phyloP scores from a whole-genome alignment of 176 grass and related monocot species.

The Carex pumila region DNA sequence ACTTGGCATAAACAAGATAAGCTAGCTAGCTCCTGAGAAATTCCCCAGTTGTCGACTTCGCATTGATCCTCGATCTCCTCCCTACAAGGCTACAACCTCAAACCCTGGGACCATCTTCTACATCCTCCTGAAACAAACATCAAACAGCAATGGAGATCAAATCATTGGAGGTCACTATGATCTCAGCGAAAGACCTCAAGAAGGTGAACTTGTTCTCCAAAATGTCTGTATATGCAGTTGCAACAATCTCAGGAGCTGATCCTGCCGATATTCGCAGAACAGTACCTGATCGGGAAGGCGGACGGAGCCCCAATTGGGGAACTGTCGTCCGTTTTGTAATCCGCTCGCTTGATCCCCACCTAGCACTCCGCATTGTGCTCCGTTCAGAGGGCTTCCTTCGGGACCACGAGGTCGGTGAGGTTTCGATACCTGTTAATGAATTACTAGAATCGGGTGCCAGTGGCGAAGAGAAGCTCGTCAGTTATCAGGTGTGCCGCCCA shows the following conservation, averaged over 20 bases:
- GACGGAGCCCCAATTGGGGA: conserved; percentile 48
- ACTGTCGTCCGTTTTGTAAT: conserved; percentile 29
- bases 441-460: conserved; percentile 20
- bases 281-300: conserved; percentile 29
- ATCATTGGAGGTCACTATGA: conserved; percentile 48
- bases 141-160: conserved; percentile 26
- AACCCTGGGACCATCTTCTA: not conserved
- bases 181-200: conserved; percentile 74
- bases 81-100: too few species aligned
- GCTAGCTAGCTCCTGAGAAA: not conserved
- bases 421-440: conserved; percentile 48
- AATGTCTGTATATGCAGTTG: conserved; percentile 56
- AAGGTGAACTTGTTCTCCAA: conserved; percentile 51
- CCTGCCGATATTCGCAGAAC: conserved; percentile 32
- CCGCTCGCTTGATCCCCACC: conserved; percentile 23
- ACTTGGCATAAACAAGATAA: not conserved
- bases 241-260: conserved; percentile 43
- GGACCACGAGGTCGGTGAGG: conserved; percentile 53
- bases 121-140: not conserved
- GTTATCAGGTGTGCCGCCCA: conserved; percentile 62
- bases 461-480: conserved; percentile 26
- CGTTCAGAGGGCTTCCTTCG: conserved; percentile 29
- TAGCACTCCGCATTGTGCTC: conserved; percentile 41
- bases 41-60: not conserved
- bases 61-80: not conserved